Conservation (phyloP, 768 basidiomycete genomes). For the Collybiopsis luxurians region DNA sequence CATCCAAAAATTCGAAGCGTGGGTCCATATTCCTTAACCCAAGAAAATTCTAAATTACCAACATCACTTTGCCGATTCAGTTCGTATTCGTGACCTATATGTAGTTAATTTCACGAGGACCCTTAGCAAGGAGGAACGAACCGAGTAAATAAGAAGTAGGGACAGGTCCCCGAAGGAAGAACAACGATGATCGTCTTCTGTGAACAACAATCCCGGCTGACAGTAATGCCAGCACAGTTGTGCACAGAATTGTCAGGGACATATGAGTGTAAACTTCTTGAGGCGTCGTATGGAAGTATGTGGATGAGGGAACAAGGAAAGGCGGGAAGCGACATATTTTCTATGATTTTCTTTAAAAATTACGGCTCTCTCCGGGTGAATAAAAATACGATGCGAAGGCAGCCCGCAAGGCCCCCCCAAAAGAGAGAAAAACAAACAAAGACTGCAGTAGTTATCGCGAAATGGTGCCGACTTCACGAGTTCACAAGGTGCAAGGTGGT, state of each 20-base stretch:
- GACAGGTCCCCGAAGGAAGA: not conserved
- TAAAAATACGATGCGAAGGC: not conserved
- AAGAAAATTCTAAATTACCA: not conserved
- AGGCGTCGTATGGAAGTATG: too few relatives aligned
- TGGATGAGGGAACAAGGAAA: too few relatives aligned
- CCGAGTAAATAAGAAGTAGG: not conserved
- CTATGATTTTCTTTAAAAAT: too few relatives aligned
- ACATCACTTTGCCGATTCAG: not conserved
- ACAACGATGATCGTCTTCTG: not conserved
- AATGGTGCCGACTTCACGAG: not conserved
- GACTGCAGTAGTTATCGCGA: not conserved
- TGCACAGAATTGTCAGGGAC: not conserved
- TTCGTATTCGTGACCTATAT: constrained; percentile 4
- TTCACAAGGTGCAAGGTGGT: not conserved
- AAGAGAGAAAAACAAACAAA: not conserved
- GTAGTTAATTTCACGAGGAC: not conserved
- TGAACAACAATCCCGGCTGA: not conserved
- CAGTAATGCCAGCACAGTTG: not conserved
- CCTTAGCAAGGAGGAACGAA: not conserved
- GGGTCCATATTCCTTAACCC: not conserved
- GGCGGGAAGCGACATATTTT: too few relatives aligned
- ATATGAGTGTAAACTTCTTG: not conserved
- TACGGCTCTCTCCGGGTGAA: not conserved
- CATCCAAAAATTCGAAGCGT: not conserved
- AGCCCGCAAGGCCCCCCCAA: not conserved